These are phyloP conservation scores for Yarrowia keelungensis DNA, from an alignment of 805 yeast species.

Conservation along the genomic window DNA sequence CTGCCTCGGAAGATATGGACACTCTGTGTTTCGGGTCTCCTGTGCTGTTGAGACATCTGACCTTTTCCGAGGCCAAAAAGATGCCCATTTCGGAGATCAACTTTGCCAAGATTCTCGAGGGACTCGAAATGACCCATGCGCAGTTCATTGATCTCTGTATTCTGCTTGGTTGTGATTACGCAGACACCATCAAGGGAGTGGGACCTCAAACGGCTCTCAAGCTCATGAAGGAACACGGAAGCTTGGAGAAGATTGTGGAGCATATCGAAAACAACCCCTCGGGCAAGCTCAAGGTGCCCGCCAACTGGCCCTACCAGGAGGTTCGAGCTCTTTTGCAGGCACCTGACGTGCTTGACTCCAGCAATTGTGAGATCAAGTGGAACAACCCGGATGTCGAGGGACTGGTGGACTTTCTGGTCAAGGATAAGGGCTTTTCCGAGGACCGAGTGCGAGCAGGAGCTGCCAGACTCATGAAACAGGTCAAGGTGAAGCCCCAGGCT, in stretches of 20 bases:
- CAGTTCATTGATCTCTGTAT: conserved; percentile 93
- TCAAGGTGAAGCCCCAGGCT: conserved; percentile 87
- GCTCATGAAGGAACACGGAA: conserved; percentile 82
- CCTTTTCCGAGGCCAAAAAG: conserved; percentile 92
- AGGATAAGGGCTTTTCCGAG: conserved; percentile 89
- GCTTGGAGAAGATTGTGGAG: conserved; percentile 79
- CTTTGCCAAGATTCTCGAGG: conserved; percentile 71
- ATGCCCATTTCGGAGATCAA: conserved; percentile 87
- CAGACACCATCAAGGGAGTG: conserved; percentile 92
- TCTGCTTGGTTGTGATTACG: conserved; percentile 94
- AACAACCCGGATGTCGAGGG: conserved; percentile 86
- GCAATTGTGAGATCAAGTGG: conserved; percentile 80
- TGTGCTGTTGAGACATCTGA: conserved; percentile 80
- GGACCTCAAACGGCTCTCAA: conserved; percentile 96
- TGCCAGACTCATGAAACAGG: conserved; percentile 79
- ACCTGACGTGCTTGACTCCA: conserved; percentile 77
- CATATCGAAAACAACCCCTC: conserved; percentile 58
- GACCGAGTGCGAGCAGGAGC: conserved; percentile 90
- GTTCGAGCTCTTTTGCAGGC: conserved; percentile 82
- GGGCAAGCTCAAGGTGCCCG: conserved; percentile 85
- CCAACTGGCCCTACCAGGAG: conserved; percentile 90
- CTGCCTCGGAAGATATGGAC: conserved; percentile 99
- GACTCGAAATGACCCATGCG: conserved; percentile 71
- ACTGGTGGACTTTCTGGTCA: conserved; percentile 79
- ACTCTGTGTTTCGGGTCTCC: conserved; percentile 93